Evolutionary conservation across 345 rosid species (phyloP), one percentile per base, ranked within the genome.

Genomic region (Stellera chamaejasme): DNA sequence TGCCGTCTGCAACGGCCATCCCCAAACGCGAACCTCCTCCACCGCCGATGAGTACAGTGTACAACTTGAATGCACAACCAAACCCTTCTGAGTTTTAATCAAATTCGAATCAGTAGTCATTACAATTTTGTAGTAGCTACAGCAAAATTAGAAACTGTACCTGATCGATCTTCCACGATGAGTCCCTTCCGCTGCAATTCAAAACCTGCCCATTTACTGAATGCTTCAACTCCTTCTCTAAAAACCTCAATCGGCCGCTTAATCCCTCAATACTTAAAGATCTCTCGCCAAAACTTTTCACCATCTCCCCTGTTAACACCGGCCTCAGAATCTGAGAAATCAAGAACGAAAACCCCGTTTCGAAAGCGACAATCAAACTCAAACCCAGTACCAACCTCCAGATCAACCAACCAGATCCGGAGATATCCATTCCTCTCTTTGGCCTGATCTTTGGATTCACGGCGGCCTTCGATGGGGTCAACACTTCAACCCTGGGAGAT

Each of bases 1-100:
- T 0, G 90, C 84, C 0, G 92, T 82, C 47, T 85, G 99, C 68
- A 93, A 64, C 59, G 99, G 97, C 99, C 99, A 93, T 23, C 95
- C 97, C 99, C 99, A 87, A 45, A 89, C 67, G 68, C 79, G 80
- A 28, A 93, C 90, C 59, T 89, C 97, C 74, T 89, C 99, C 10
- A 52, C 50, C n/a, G 61, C 50, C 1, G 99, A 89, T 62, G 81
- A 87, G 52, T 79, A 87, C 69, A 93, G 52, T 5, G 75, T 56
- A 63, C 99, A 93, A 54, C 70, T 69, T 4, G 92, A 89, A 54
- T 64, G 69, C 78, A 85, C 71, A 25, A 80, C 67, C 44, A 68
- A 36, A 62, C 82, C 87, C 73, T 76, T 82, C 95, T 87, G 52
- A 32, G 2, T 32, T 32, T 32, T 19, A 19, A 19, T 19, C 39